phyloP scores from a whole-genome alignment of 352 stramenopile genomes.

The Phytopythium mirpurense region DNA sequence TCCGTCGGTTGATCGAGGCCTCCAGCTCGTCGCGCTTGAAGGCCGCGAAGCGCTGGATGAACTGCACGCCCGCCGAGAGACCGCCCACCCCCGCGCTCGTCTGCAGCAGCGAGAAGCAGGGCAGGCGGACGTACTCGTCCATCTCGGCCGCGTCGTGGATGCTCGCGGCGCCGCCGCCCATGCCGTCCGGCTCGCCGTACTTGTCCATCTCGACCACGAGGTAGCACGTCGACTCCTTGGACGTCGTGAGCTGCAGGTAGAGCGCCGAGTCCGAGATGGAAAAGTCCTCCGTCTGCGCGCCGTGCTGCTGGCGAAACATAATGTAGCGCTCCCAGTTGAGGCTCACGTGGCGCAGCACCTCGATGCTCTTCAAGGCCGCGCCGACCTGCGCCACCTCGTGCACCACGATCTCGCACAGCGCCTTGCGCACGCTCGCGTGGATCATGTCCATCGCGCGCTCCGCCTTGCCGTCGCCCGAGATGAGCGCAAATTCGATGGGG shows the following conservation, averaged over 20 bases:
- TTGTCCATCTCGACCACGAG: constrained; percentile 85
- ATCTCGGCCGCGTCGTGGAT: constrained; percentile 44
- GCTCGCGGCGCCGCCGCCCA: constrained; percentile 22
- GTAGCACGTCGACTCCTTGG: constrained; percentile 82
- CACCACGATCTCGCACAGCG: constrained; percentile 78
- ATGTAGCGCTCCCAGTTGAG: constrained; percentile 86
- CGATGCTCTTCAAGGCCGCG: constrained; percentile 70
- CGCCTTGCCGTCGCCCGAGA: constrained; percentile 65
- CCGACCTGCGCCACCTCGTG: constrained; percentile 76
- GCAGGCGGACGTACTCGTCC: constrained; percentile 68
- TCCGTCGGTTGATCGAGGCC: constrained; percentile 43
- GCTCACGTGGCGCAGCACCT: constrained; percentile 72
- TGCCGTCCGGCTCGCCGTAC: constrained; percentile 64
- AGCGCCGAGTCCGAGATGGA: constrained; percentile 78
- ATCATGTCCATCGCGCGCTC: constrained; percentile 72
- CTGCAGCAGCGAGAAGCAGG: constrained; percentile 79
- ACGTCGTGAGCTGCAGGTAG: constrained; percentile 80
- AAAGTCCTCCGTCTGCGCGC: constrained; percentile 70
- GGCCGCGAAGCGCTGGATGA: constrained; percentile 78
- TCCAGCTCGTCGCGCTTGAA: constrained; percentile 77
- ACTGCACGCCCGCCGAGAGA: constrained; percentile 71
- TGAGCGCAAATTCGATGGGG: constrained; percentile 60
- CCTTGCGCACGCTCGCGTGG: constrained; percentile 61
- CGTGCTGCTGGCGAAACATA: constrained; percentile 76
- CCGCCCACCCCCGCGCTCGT: constrained; percentile 50